Percentiles rank a stretch among this genome's conserved stretches.
Conservation (phyloP, 2,329 filamentous ascomycete genomes). For the Pseudogymnoascus sp. region DNA sequence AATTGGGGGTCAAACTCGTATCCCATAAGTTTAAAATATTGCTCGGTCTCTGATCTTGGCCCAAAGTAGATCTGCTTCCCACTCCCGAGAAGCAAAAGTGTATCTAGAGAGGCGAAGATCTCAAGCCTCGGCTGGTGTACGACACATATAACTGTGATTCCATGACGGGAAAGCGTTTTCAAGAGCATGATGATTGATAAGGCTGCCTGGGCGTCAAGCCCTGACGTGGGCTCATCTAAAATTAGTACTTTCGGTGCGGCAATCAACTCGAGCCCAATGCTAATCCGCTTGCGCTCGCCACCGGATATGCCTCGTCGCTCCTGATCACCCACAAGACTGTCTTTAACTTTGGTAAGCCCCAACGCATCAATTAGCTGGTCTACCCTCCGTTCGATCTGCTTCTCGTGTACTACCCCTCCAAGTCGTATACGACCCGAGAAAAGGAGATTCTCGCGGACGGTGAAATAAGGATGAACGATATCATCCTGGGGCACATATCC, state of each 20-base stretch:
- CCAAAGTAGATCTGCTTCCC: slow-evolving; percentile 51
- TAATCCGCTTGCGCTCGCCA: slow-evolving; percentile 51
- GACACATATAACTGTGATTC: slow-evolving; percentile 51
- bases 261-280: slow-evolving; percentile 51
- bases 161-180: slow-evolving; percentile 42
- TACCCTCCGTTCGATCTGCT: too few species aligned
- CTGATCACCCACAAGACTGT: slow-evolving; percentile 45
- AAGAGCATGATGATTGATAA: slow-evolving; percentile 39
- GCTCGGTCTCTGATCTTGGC: slow-evolving; percentile 34
- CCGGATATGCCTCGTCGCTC: slow-evolving; percentile 47
- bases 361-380: too few species aligned
- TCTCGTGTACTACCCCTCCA: too few species aligned
- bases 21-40: slow-evolving; percentile 49
- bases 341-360: slow-evolving; percentile 43
- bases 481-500: slow-evolving; percentile 58
- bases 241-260: slow-evolving; percentile 50
- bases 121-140: slow-evolving; percentile 54
- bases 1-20: slow-evolving; percentile 42
- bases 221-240: slow-evolving; percentile 47
- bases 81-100: slow-evolving; percentile 46
- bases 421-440: slow-evolving; percentile 51
- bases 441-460: slow-evolving; percentile 54
- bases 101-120: slow-evolving; percentile 51
- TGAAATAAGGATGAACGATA: slow-evolving; percentile 51
- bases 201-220: slow-evolving; percentile 48